Evolutionary conservation across 805 yeast genomes (phyloP), one percentile per base, ranked within the genome.

Genomic region (Teunomyces cretensis): DNA sequence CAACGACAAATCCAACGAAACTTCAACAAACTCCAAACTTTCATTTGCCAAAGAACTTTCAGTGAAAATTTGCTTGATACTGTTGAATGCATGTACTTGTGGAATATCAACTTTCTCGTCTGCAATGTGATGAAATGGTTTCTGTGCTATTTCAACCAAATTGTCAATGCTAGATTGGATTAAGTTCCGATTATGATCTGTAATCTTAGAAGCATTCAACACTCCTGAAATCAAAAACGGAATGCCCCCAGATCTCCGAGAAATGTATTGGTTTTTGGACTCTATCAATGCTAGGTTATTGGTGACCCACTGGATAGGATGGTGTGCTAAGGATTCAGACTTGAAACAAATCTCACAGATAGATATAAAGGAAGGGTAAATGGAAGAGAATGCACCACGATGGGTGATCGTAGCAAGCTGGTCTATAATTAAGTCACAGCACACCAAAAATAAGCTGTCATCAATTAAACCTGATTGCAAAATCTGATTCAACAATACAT

Each of bases 61-160:
- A 16, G 76, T 77, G 52, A 90, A 83, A 1, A 92, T 72, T 2
- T 84, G 84, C 50, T 79, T 81, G 45, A 94, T 78, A 59, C 96
- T 85, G 58, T 92, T 92, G 58, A 88, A 82, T 0, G 97, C 97
- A 66, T 92, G 96, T 0, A 92, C 96, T 58, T 91, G 97, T 0
- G 98, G 94, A 12, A 90, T 71, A 57, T 88, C 96, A 49, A 80
- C 74, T 45, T 78, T 83, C 26, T 73, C 75, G 33, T 74, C 82
- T 9, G 73, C 78, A 31, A 71, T 64, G 24, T 68, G 70, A 11
- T 61, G 64, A 3, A 78, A 70, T 0, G 85, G 82, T 6, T 60
- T 45, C 6, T 65, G 52, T 0, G 95, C 90, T 27, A 90, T 77
- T 11, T 58, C 59, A 11, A 81, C 50, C 9, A 92, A 66, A 31